A percentile compares a stretch with the other conserved stretches of the same genome.
Conservation (phyloP, 345 rosid species). For the Salix exigua region DNA sequence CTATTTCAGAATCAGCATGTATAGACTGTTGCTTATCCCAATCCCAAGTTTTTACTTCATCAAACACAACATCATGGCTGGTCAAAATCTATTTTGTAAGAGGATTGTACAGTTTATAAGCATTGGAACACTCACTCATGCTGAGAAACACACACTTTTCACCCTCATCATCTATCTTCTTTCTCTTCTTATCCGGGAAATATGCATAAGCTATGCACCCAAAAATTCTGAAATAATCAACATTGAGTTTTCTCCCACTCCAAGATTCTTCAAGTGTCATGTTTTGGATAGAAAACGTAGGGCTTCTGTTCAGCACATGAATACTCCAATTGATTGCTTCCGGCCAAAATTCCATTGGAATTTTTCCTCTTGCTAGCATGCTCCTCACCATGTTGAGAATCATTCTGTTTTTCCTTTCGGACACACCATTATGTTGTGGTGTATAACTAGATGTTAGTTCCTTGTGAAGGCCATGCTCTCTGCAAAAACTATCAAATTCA, state of each 20-base stretch:
- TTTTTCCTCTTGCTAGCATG: neutral
- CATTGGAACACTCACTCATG: no score
- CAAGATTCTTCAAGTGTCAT: neutral
- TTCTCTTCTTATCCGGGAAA: neutral
- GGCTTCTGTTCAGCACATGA: neutral
- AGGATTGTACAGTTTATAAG: no score
- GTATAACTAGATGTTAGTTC: neutral
- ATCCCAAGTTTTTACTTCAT: no score
- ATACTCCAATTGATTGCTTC: neutral
- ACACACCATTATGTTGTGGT: neutral
- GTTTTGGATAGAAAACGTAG: neutral
- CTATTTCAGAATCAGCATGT: no score
- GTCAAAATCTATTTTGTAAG: no score
- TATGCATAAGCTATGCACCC: neutral
- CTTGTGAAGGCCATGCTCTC: neutral
- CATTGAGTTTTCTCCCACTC: neutral
- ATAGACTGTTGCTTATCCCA: no score
- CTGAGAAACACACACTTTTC: no score
- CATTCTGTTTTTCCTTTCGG: neutral
- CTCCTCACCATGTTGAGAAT: neutral
- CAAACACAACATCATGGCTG: no score
- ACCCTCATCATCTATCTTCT: neutral
- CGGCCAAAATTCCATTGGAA: neutral
- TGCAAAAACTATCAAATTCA: neutral
- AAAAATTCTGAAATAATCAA: neutral